Evolutionary conservation across 768 basidiomycete species (phyloP).

Genomic region (Leucocoprinus sp.): DNA sequence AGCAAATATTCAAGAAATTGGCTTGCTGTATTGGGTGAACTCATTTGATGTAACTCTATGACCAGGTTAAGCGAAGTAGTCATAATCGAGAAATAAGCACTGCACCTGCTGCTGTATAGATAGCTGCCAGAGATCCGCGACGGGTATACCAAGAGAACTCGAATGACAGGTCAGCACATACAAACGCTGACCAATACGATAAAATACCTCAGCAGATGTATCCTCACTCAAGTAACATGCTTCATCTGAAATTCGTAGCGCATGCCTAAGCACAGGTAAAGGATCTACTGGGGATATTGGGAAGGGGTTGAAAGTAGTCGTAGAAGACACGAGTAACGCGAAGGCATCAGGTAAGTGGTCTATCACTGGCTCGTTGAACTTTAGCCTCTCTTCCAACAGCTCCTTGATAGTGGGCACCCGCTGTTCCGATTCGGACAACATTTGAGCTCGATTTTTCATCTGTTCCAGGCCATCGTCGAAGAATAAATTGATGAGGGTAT

Average conservation of each 20-base stretch:
- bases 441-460: slow-evolving; percentile 28
- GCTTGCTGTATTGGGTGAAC: slow-evolving; percentile 59
- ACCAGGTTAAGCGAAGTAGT: slow-evolving; percentile 1
- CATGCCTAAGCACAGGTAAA: slow-evolving; percentile 52
- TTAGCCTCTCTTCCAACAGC: slow-evolving; percentile 47
- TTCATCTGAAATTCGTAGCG: slow-evolving; percentile 54
- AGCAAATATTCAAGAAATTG: slow-evolving; percentile 63
- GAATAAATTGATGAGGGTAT: slow-evolving; percentile 66
- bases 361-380: slow-evolving; percentile 62
- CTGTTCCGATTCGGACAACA: slow-evolving; percentile 7
- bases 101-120: slow-evolving; percentile 66
- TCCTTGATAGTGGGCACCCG: slow-evolving; percentile 32
- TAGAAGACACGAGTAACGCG: slow-evolving; percentile 43
- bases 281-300: slow-evolving; percentile 48
- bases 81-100: neutral
- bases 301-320: neutral
- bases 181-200: neutral
- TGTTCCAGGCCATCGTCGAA: slow-evolving; percentile 50
- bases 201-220: slow-evolving; percentile 46
- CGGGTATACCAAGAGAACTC: slow-evolving; percentile 70
- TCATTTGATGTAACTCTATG: slow-evolving; percentile 73
- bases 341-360: slow-evolving; percentile 67
- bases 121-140: slow-evolving; percentile 53
- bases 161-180: slow-evolving; percentile 4
- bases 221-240: slow-evolving; percentile 60